Base-by-base conservation (phyloP, 192 early-diverging fungal species). In the Diversispora epigaea region DNA sequence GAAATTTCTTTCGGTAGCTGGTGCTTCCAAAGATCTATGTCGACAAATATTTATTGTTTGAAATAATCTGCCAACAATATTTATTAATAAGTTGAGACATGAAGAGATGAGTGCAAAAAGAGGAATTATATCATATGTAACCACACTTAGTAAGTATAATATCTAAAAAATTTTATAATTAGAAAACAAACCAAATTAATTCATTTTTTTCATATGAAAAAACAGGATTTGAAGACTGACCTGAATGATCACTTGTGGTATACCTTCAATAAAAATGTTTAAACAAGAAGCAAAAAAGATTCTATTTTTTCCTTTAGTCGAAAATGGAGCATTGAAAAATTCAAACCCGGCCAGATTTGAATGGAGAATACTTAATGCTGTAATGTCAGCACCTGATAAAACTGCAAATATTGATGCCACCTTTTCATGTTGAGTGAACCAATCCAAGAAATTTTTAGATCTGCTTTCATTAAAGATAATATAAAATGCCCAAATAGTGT, bases 61-160 rank as follows among this genome's bases (percentile, higher is more conserved):
- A 57, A 19, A 22, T 57, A 11, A 57, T 3, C 6, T 17, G 10
- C 56, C 6, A 21, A 57, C 6, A 21, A 57, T 19, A 6, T 57
- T 57, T 21, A 57, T 58, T 32, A 11, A 1, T 22, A 58, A 22
- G 6, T 22, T 58, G 11, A 22, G 4, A 4, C 21, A 4, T 22
- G 57, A 22, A 22, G 57, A 11, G 57, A 22, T 25, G 8, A 58
- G 25, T 12, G 57, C 21, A 7, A 25, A 1, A 6, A 54, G 9
- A 21, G 68, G 68, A 54, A 69, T 69, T 49, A 50, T 32, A 54
- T 39, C 12, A 55, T 55, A 69, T 55, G 47, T 4, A 4, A 69
- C 4, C 47, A 47, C 17, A 0, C 0, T 3, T 10, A 12, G n/a
- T n/a, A n/a, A n/a, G 32, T 54, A 69, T 32, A 69, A 52, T 10